Percentiles rank a stretch among this genome's conserved stretches.
Conservation (phyloP, 352 stramenopile genomes). For the Phytophthora palmivora region DNA sequence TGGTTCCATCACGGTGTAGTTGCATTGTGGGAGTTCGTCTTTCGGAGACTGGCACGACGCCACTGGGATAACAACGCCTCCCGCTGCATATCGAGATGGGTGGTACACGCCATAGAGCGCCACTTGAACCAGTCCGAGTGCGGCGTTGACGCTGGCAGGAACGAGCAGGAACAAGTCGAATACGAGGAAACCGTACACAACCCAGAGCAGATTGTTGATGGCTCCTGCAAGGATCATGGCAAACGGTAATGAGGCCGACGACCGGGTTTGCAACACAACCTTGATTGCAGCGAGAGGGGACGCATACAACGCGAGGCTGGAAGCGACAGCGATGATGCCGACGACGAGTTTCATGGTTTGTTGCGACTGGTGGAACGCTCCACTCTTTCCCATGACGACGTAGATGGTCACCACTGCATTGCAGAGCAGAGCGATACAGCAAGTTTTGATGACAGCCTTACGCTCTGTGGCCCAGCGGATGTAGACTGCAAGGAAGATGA, state of each 20-base stretch:
- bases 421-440: constrained; percentile 40
- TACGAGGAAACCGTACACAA: constrained; percentile 67
- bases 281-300: constrained; percentile 69
- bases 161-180: constrained; percentile 65
- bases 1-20: constrained; percentile 31
- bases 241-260: constrained; percentile 65
- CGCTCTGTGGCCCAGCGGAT: constrained; percentile 48
- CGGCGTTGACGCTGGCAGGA: constrained; percentile 55
- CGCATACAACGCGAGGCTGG: constrained; percentile 69
- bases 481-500: constrained; percentile 61
- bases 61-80: constrained; percentile 21
- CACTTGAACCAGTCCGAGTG: constrained; percentile 59
- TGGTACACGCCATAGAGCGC: constrained; percentile 69
- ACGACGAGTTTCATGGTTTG: constrained; percentile 40
- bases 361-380: constrained; percentile 35
- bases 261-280: constrained; percentile 58
- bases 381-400: constrained; percentile 47
- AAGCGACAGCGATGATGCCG: constrained; percentile 56
- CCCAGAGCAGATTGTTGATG: constrained; percentile 82
- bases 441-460: constrained; percentile 43
- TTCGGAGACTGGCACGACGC: constrained; percentile 26
- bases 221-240: constrained; percentile 64
- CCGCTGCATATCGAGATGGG: constrained; percentile 31
- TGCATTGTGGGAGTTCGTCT: constrained; percentile 24
- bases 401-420: constrained; percentile 59